A percentile compares a stretch with the other conserved stretches of the same genome.
These are phyloP conservation scores for Kwoniella botswanensis DNA, from an alignment of 768 basidiomycete species.

Conservation along the genomic window DNA sequence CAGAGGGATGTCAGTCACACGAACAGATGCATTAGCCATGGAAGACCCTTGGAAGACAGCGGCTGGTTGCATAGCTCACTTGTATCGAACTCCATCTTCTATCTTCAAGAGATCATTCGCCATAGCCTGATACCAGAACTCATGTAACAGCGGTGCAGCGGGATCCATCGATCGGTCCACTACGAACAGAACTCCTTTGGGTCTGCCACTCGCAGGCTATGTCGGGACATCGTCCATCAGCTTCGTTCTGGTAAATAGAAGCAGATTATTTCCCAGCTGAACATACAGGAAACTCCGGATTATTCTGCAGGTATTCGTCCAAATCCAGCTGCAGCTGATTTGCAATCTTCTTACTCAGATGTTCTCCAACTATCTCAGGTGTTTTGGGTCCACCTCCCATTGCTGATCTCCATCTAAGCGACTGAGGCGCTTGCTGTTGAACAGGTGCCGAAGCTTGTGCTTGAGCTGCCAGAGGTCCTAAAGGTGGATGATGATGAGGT, in stretches of 20 bases:
- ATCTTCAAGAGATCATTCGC: slow-evolving; percentile 90
- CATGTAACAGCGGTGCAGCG: slow-evolving; percentile 86
- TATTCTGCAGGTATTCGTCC: slow-evolving; percentile 83
- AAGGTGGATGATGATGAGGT: slow-evolving; percentile 77
- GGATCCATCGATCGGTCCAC: slow-evolving; percentile 98
- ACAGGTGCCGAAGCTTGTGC: slow-evolving; percentile 28
- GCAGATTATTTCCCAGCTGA: too few relatives aligned
- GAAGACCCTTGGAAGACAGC: not conserved
- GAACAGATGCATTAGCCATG: not conserved
- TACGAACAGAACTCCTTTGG: slow-evolving; percentile 80
- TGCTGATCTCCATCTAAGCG: slow-evolving; percentile 55
- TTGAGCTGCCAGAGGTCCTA: slow-evolving; percentile 76
- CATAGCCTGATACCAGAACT: slow-evolving; percentile 99
- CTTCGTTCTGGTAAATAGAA: slow-evolving; percentile 3
- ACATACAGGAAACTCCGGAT: slow-evolving; percentile 85
- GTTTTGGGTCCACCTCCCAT: slow-evolving; percentile 40
- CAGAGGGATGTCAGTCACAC: not conserved
- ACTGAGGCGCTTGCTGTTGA: slow-evolving; percentile 31
- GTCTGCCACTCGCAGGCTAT: slow-evolving; percentile 62
- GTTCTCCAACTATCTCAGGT: slow-evolving; percentile 68
- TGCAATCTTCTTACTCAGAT: slow-evolving; percentile 79
- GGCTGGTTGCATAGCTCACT: slow-evolving; percentile 63
- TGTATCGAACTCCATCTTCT: slow-evolving; percentile 81
- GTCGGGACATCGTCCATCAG: not conserved
- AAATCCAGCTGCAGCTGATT: slow-evolving; percentile 80